These are phyloP conservation scores for Candida parachauliodes DNA, from an alignment of 805 yeast genomes.

Conservation along the genomic window DNA sequence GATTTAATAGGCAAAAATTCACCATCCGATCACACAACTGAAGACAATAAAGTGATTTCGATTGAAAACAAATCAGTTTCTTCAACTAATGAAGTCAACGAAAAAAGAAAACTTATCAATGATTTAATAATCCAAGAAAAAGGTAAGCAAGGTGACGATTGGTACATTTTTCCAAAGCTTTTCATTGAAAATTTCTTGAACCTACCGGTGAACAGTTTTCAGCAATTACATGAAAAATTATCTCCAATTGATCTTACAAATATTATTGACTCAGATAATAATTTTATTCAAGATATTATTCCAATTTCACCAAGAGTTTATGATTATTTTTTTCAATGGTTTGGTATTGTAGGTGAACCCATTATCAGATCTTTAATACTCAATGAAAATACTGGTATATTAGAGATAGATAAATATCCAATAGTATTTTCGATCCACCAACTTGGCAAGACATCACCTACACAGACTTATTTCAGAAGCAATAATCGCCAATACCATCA, in stretches of 20 bases:
- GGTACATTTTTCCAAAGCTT: slow-evolving; percentile 45
- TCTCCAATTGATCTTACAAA: slow-evolving; percentile 47
- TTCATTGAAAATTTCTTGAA: slow-evolving; percentile 43
- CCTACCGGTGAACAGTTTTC: slow-evolving; percentile 22
- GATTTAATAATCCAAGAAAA: slow-evolving; percentile 12
- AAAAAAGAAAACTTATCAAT: slow-evolving; percentile 19
- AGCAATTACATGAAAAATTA: slow-evolving; percentile 25
- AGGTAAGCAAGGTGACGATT: slow-evolving; percentile 45
- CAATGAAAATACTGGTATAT: slow-evolving; percentile 22
- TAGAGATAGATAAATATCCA: slow-evolving; percentile 30
- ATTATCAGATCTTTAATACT: slow-evolving; percentile 27
- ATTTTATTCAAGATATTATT: slow-evolving; percentile 29
- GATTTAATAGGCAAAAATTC: not conserved
- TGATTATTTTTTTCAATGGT: slow-evolving; percentile 46
- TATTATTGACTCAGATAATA: slow-evolving; percentile 44
- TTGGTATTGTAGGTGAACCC: slow-evolving; percentile 44
- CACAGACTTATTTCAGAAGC: slow-evolving; percentile 7
- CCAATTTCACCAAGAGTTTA: slow-evolving; percentile 44
- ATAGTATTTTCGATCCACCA: slow-evolving; percentile 35
- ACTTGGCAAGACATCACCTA: slow-evolving; percentile 17
- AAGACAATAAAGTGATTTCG: not conserved
- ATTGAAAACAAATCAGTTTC: not conserved
- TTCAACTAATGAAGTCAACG: slow-evolving; percentile 10
- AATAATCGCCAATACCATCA: slow-evolving; percentile 7
- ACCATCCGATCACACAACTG: not conserved